Evolutionary conservation across 1,139 yeast genomes (phyloP), one percentile per base, ranked within the genome.

Genomic region (Citeromyces hawaiiensis): DNA sequence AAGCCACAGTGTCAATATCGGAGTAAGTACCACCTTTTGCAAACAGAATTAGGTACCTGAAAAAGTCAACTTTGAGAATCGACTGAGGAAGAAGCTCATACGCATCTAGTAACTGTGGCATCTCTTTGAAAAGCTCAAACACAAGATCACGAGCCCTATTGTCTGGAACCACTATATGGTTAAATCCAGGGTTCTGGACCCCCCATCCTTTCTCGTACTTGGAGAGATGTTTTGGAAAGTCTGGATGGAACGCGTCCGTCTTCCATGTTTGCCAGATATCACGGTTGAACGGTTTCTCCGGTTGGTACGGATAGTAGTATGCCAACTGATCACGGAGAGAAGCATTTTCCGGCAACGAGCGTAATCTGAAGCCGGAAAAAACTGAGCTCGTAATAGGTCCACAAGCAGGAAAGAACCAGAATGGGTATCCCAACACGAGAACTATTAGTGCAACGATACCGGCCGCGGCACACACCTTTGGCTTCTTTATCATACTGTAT

Each of bases 221-320:
- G 35, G 48, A 56, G 48, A 75, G 77, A 14, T 58, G 53, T 9
- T 53, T 42, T 2, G 93, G 83, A 47, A 79, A 74, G 1, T 63
- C 56, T 5, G 60, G 61, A 46, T 78, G 73, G 11, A 68, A 66
- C 17, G 70, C 50, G 6, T 71, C 72, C 10, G 72, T 77, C 59
- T 87, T 88, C 96, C 97, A 91, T 1, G 98, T 91, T 59, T 91
- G 98, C 96, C 97, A 91, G 36, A 91, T 76, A 44, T 70, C 70
- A 14, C 36, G 32, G 9, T 86, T 91, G 43, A 81, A 72, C 11
- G 69, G 66, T 40, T 63, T 59, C 15, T 57, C 45, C 2, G 75
- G 66, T 6, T 79, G 79, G 56, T 85, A 87, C 0, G 94, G 94
- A 53, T 80, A 83, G 47, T 74, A 74, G 48, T 55, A 70, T 4